Conservation (phyloP, 805 yeast species). For the Yamadazyma scolyti region DNA sequence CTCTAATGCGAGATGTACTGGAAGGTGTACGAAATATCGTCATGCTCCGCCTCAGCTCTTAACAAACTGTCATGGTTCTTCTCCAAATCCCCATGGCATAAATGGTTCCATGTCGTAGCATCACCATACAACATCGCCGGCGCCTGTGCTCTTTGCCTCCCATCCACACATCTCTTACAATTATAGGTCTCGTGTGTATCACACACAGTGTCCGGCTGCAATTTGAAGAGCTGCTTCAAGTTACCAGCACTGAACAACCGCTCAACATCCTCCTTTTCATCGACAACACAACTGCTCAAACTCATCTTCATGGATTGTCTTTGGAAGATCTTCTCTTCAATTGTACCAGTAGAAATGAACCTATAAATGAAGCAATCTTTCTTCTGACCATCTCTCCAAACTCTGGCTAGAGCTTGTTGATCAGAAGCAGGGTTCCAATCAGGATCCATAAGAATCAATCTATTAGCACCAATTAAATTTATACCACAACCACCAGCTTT, state of each 20-base stretch:
- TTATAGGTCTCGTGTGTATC: slow-evolving; percentile 92
- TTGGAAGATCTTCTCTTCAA: slow-evolving; percentile 94
- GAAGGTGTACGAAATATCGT: slow-evolving; percentile 81
- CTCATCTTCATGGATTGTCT: slow-evolving; percentile 93
- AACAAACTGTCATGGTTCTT: slow-evolving; percentile 74
- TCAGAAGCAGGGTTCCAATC: slow-evolving; percentile 99
- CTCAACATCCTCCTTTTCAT: slow-evolving; percentile 93
- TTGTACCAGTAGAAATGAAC: slow-evolving; percentile 90
- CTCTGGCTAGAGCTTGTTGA: slow-evolving; percentile 96
- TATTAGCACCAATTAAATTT: slow-evolving; percentile 92
- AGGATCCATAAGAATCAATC: slow-evolving; percentile 79
- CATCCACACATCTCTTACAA: slow-evolving; percentile 69
- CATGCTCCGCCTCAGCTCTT: slow-evolving; percentile 64
- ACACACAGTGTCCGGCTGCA: slow-evolving; percentile 62
- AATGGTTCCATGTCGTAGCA: slow-evolving; percentile 96
- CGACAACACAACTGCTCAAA: slow-evolving; percentile 92
- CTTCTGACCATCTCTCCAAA: slow-evolving; percentile 99
- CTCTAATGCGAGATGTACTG: slow-evolving; percentile 81
- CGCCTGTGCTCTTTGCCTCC: slow-evolving; percentile 58
- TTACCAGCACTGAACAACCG: slow-evolving; percentile 82
- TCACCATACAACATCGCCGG: slow-evolving; percentile 95
- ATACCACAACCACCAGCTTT: slow-evolving; percentile 99
- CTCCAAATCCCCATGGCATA: slow-evolving; percentile 57
- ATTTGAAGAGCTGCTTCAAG: slow-evolving; percentile 71
- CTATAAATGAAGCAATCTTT: slow-evolving; percentile 94